Evolutionary conservation across 23 red algal species (phyloP).

Genomic region (Gracilaria caudata): DNA sequence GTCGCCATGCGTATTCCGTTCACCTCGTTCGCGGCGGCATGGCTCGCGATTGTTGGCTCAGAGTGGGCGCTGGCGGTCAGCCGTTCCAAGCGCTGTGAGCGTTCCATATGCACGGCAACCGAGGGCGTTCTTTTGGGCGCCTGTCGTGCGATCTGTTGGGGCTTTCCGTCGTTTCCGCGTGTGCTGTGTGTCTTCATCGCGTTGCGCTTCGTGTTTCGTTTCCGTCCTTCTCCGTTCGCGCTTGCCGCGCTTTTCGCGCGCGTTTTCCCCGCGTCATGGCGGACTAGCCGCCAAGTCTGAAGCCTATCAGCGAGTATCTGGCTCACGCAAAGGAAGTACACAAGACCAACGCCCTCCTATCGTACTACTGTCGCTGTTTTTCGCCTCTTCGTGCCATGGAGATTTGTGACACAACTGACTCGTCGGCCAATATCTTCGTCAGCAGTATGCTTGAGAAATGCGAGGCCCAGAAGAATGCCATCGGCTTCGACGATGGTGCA

Average conservation of each 20-base stretch:
- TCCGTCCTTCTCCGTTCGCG: not conserved
- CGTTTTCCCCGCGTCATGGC: conserved; percentile 15
- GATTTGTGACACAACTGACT: conserved; percentile 49
- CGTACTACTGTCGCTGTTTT: conserved; percentile 71
- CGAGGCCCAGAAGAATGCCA: conserved; percentile 25
- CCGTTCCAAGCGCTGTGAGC: conserved; percentile 48
- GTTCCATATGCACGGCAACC: too few species aligned
- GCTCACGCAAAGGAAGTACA: conserved; percentile 59
- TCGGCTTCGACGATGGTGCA: conserved; percentile 34
- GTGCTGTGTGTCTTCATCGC: not conserved
- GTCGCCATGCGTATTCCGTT: conserved; percentile 79
- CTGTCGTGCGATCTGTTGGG: too few species aligned
- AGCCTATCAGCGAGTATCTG: conserved; percentile 64
- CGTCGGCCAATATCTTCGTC: conserved; percentile 36
- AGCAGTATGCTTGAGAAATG: conserved; percentile 65
- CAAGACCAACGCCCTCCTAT: conserved; percentile 36
- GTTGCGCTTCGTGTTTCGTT: not conserved
- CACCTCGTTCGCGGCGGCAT: conserved; percentile 56
- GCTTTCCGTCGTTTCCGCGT: not conserved
- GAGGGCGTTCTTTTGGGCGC: not conserved
- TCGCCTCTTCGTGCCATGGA: conserved; percentile 49
- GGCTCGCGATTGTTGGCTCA: conserved; percentile 62
- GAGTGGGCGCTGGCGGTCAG: conserved; percentile 8
- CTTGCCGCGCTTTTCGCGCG: not conserved
- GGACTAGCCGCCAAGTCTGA: conserved; percentile 58